These are phyloP conservation scores for Xerocomus brunneocitrinus DNA, from an alignment of 768 basidiomycete species.

Conservation along the genomic window DNA sequence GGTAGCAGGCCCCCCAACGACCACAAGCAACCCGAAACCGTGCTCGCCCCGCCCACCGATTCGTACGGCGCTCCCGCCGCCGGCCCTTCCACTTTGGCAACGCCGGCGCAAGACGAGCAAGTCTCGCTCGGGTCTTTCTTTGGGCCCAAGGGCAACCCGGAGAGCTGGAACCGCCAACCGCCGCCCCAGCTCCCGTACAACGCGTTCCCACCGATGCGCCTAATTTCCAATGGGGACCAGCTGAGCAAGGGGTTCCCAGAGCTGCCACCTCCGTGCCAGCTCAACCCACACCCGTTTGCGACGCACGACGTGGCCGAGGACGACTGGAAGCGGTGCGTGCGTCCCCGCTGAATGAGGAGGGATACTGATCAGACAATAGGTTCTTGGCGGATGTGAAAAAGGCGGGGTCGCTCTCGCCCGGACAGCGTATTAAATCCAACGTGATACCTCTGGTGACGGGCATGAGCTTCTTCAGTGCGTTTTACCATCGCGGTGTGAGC, in stretches of 20 bases:
- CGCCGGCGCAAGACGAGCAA: neutral
- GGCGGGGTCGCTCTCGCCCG: conserved; percentile 31
- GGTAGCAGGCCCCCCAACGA: neutral
- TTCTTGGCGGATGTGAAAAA: conserved; percentile 38
- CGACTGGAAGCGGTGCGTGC: conserved; percentile 44
- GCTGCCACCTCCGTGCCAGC: conserved; percentile 37
- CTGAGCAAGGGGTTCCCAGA: conserved; percentile 43
- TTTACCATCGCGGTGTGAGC: neutral
- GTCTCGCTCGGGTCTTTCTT: conserved; percentile 26
- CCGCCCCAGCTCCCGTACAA: conserved; percentile 12
- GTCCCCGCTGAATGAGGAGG: no score
- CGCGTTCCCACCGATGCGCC: conserved; percentile 28
- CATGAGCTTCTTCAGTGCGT: conserved; percentile 23
- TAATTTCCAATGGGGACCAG: conserved; percentile 21
- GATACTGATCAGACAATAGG: conserved; percentile 16
- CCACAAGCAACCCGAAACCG: neutral
- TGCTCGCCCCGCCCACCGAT: neutral
- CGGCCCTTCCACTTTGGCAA: neutral
- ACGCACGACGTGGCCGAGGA: conserved; percentile 45
- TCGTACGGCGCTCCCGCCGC: neutral
- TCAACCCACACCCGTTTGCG: conserved; percentile 45
- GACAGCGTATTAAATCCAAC: conserved; percentile 32
- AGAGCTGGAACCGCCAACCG: conserved; percentile 24
- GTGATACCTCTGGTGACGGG: conserved; percentile 31
- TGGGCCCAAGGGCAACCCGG: conserved; percentile 24